Base-by-base conservation (phyloP, 2,329 filamentous ascomycete genomes). In the Thermoascus crustaceus region DNA sequence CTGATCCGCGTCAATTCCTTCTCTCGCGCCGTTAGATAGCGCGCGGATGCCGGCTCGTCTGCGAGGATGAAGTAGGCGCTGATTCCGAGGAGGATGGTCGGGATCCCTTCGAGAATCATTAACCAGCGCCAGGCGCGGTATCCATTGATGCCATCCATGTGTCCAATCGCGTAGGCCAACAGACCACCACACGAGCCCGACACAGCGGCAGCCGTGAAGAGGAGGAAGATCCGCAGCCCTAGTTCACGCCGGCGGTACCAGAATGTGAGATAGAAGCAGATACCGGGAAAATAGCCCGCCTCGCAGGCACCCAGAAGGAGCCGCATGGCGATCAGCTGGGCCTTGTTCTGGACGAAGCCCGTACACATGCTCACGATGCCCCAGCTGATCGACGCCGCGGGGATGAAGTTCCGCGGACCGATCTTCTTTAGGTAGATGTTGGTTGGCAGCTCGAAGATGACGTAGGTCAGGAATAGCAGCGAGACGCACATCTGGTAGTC, bases 191-290 rank as follows among this genome's bases (percentile, higher is more conserved):
- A 43, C 27, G 34, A 18, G 14, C 33, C 29, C 11, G 23, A 30
- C 25, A 35, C 9, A 23, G 14, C 7, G 21, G 24, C 11, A 11
- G 21, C 20, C 9, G 50, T 53, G 30, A 64, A 63, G 43, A 61
- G 52, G 1, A 63, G 49, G 4, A 60, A 53, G 25, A 48, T 34
- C 4, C 37, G 17, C 25, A 53, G 41, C 11, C 60, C 58, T 9
- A 55, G 45, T 29, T 64, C 60, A 13, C 38, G 48, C 5, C 57
- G 51, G 0, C 49, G 48, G 34, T 63, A 64, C 49, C 59, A 63
- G 37, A 60, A 44, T 1, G 51, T 55, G 10, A 63, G 45, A 23
- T 58, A 59, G 27, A 58, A 57, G 6, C 47, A 43, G 43, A 63
- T 46, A 7, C 57, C 44, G 8, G 46, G 46, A 21, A 35, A 45